Conservation (phyloP, 345 rosid species). For the Heritiera littoralis region DNA sequence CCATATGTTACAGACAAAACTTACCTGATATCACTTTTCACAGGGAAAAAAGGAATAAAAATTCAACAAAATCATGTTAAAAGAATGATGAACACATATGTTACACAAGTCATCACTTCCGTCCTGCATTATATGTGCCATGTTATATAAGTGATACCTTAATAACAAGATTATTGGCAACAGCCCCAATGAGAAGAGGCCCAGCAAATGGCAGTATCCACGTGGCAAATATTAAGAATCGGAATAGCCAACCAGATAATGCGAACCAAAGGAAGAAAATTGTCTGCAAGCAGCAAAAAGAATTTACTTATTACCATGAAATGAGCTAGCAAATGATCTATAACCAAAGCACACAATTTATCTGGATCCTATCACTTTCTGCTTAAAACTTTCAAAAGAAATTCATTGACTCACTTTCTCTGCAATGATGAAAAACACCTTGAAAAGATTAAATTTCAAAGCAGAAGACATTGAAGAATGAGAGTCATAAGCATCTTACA, state of each 20-base stretch:
- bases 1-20: too few relatives aligned
- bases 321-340: slow-evolving; percentile 9
- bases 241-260: slow-evolving; percentile 95
- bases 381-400: not conserved
- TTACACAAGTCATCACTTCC: not conserved
- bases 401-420: not conserved
- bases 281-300: slow-evolving; percentile 45
- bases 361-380: not conserved
- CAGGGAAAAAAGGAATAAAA: not conserved
- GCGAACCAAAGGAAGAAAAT: slow-evolving; percentile 93
- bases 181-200: slow-evolving; percentile 89
- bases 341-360: not conserved
- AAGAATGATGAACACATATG: not conserved
- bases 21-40: not conserved
- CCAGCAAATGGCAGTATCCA: slow-evolving; percentile 93
- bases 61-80: not conserved
- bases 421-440: not conserved
- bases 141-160: slow-evolving; percentile 50
- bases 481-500: not conserved
- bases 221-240: slow-evolving; percentile 61
- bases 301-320: not conserved
- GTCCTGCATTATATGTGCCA: not conserved
- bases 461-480: not conserved
- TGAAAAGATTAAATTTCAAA: not conserved
- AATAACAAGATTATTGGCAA: slow-evolving; percentile 83